Percentiles rank a stretch among this genome's conserved stretches.
These are phyloP conservation scores for Phallus indusiatus DNA, from an alignment of 768 basidiomycete genomes.

Conservation along the genomic window DNA sequence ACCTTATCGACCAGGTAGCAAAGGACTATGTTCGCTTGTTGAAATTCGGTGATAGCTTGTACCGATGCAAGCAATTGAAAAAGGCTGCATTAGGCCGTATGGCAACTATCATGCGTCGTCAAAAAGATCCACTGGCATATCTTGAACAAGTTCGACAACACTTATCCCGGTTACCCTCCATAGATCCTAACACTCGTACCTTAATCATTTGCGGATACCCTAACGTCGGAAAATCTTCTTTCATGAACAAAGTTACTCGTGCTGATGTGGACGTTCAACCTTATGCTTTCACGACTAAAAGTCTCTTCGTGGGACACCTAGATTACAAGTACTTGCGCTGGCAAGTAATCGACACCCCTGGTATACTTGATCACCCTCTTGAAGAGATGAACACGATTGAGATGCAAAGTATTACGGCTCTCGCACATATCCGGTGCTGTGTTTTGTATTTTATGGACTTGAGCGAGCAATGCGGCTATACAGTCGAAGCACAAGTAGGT, in stretches of 20 bases:
- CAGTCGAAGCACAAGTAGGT: slow-evolving; percentile 87
- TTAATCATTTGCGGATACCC: slow-evolving; percentile 98
- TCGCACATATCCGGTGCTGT: slow-evolving; percentile 91
- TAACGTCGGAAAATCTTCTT: slow-evolving; percentile 98
- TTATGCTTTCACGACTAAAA: slow-evolving; percentile 98
- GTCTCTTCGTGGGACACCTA: slow-evolving; percentile 94
- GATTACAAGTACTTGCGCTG: slow-evolving; percentile 99
- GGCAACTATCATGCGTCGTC: slow-evolving; percentile 97
- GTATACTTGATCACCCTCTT: slow-evolving; percentile 93
- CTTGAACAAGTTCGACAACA: slow-evolving; percentile 99
- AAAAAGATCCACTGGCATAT: slow-evolving; percentile 97
- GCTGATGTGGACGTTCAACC: slow-evolving; percentile 99
- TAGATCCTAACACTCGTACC: slow-evolving; percentile 97
- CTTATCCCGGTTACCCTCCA: slow-evolving; percentile 94
- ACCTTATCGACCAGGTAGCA: slow-evolving; percentile 93
- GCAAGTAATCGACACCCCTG: slow-evolving; percentile 99
- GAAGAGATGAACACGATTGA: slow-evolving; percentile 99
- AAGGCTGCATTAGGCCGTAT: slow-evolving; percentile 96
- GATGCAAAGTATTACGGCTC: slow-evolving; percentile 98
- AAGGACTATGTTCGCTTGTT: slow-evolving; percentile 95
- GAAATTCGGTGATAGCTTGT: slow-evolving; percentile 96
- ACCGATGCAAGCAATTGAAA: slow-evolving; percentile 98
- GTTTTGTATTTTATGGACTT: slow-evolving; percentile 99
- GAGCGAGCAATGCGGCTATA: slow-evolving; percentile 96
- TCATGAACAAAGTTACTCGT: slow-evolving; percentile 99